These are phyloP conservation scores for Pseudevernia furfuracea DNA, from an alignment of 495 filamentous ascomycete genomes.

Conservation along the genomic window DNA sequence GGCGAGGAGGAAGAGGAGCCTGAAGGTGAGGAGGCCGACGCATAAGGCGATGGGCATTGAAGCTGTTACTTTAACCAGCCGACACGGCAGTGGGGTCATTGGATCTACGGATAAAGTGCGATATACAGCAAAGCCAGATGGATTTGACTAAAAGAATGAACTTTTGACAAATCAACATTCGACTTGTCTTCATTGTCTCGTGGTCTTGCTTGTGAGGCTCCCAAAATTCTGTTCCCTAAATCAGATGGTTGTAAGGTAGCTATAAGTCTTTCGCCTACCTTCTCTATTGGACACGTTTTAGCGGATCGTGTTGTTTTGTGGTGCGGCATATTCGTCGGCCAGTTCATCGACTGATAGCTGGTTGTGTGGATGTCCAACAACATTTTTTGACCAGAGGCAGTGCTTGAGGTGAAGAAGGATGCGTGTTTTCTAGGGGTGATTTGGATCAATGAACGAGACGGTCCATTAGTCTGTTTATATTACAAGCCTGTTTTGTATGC, in stretches of 20 bases:
- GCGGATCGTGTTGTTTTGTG: neutral
- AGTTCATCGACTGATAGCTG: neutral
- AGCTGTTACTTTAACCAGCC: neutral
- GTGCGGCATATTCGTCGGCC: neutral
- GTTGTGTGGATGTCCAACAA: neutral
- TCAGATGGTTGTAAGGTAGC: neutral
- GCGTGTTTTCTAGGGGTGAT: neutral
- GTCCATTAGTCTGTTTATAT: neutral
- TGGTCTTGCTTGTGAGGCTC: neutral
- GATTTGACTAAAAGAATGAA: neutral
- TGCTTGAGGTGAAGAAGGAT: neutral
- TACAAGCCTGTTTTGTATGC: neutral
- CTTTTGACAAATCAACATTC: neutral
- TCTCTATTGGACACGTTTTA: no score
- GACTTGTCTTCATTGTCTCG: neutral
- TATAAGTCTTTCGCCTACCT: neutral
- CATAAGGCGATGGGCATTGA: conserved; percentile 27
- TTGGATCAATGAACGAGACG: neutral
- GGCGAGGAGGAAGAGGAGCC: conserved; percentile 67
- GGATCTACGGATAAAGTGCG: neutral
- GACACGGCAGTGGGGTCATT: neutral
- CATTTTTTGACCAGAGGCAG: neutral
- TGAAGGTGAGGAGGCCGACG: conserved; percentile 52
- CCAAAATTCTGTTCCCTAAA: neutral
- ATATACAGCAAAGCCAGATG: neutral